These are phyloP conservation scores for Dentipellis sp. DNA, from an alignment of 768 basidiomycete genomes.

Conservation along the genomic window DNA sequence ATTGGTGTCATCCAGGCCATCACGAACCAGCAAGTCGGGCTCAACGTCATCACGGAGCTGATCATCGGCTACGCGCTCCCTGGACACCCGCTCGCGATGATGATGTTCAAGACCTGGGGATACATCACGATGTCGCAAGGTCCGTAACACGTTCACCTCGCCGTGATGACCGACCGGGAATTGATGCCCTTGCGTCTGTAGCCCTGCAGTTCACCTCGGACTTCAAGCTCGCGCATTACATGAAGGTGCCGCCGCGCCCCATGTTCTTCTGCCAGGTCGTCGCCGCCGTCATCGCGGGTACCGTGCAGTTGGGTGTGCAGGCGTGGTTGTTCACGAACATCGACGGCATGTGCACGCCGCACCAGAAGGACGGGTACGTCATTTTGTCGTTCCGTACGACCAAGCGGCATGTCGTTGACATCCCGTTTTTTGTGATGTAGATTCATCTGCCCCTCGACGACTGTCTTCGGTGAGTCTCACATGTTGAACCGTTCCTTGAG, in stretches of 20 bases:
- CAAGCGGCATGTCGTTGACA: conserved; percentile 30
- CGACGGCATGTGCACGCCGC: conserved; percentile 42
- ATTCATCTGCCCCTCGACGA: conserved; percentile 45
- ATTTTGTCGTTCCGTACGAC: background rate
- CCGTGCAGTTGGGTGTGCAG: conserved; percentile 67
- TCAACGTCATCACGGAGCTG: conserved; percentile 69
- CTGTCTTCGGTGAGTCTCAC: conserved; percentile 42
- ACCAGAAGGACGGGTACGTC: conserved; percentile 36
- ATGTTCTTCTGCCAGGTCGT: conserved; percentile 72
- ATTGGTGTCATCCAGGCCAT: conserved; percentile 60
- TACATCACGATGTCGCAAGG: conserved; percentile 59
- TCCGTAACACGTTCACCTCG: background rate
- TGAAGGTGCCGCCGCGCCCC: conserved; percentile 53
- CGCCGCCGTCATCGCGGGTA: conserved; percentile 59
- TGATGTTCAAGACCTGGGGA: conserved; percentile 71
- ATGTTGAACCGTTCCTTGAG: background rate
- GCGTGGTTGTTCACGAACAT: conserved; percentile 70
- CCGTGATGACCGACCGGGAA: background rate
- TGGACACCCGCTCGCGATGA: conserved; percentile 72
- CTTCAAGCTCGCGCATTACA: conserved; percentile 66
- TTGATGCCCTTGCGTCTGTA: background rate
- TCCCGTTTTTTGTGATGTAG: background rate
- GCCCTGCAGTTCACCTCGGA: conserved; percentile 63
- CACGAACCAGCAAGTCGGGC: conserved; percentile 70
- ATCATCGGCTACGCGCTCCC: conserved; percentile 74